Evolutionary conservation across 2,329 filamentous ascomycete genomes (phyloP).

Genomic region (Escovopsis sp.): DNA sequence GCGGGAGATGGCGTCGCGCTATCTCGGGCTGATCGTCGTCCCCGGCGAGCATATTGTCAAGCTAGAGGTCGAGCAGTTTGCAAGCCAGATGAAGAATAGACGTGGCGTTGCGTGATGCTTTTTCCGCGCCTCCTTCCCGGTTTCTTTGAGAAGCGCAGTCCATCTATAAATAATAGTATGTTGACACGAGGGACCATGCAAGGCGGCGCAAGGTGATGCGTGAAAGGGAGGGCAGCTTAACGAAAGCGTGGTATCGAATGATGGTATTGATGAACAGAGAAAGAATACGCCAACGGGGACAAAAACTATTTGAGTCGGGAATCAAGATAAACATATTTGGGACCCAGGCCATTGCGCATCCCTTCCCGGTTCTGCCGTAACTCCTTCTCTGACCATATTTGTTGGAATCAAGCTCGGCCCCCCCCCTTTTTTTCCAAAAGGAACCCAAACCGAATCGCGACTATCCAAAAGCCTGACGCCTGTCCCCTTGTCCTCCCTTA

Average conservation of each 20-base stretch:
- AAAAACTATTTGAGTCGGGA: no score
- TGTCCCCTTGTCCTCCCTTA: neutral
- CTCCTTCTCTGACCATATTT: constrained; percentile 13
- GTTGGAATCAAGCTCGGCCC: constrained; percentile 4
- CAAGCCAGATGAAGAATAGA: constrained; percentile 31
- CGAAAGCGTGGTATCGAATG: no score
- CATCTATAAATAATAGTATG: no score
- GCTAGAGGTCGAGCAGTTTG: constrained; percentile 74
- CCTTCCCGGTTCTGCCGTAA: constrained; percentile 8
- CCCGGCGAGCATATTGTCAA: constrained; percentile 74
- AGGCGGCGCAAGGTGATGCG: no score
- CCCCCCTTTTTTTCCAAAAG: no score
- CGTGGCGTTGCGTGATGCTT: no score
- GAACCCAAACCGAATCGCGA: constrained; percentile 1
- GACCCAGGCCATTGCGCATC: neutral
- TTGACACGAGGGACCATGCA: no score
- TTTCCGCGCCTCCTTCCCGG: no score
- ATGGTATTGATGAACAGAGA: no score
- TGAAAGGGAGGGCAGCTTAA: no score
- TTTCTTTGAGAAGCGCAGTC: no score
- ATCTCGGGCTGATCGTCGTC: constrained; percentile 78
- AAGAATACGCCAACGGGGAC: no score
- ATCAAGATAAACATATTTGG: constrained; percentile 8
- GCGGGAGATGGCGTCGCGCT: constrained; percentile 68
- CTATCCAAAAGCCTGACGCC: neutral